Evolutionary conservation across 805 yeast species (phyloP), one percentile per base, ranked within the genome.

Genomic region (Candida bentonensis): DNA sequence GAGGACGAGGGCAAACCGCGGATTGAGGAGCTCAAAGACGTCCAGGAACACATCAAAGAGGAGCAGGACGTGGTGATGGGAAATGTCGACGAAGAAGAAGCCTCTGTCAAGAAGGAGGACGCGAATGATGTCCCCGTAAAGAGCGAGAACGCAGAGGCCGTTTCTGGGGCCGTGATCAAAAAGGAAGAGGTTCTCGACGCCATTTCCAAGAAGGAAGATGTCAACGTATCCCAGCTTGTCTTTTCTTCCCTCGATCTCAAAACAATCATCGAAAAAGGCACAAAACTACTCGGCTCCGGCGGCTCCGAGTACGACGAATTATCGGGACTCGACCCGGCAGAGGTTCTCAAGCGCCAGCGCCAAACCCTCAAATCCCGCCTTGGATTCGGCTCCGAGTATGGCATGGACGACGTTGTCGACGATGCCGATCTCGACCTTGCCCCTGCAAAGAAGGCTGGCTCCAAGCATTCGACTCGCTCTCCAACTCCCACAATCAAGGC

Each of bases 261-360:
- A 4, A 46, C 55, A 22, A 66, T 69, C 13, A 53, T 69, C 4
- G 54, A 52, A 23, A 57, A 62, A 27, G 73, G 73, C 39, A 60
- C 62, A 15, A 62, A 76, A 42, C 65, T 83, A 13, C 65, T 83
- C 23, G 86, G 92, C 2, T 70, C 79, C 15, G 79, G 79, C 2
- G 81, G 79, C 20, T 57, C 64, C 22, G 68, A 65, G 46, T 59
- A 62, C 50, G 77, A 61, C 43, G 67, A 56, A 47, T 66, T 62
- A 47, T 62, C 53, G 44, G 64, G 54, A 49, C 57, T 58, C 51
- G 68, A 69, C 33, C 57, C 76, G 4, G 64, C 69, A 17, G 74
- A 67, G 41, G 65, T 69, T 21, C 60, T 76, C 34, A 71, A 70
- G 53, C 67, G 70, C 49, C 81, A 73, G 51, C 74, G 70, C 51